A percentile compares a stretch with the other conserved stretches of the same genome.
Evolutionary conservation across 257 asterid genomes (phyloP).

Genomic region (Eustoma russellianum): DNA sequence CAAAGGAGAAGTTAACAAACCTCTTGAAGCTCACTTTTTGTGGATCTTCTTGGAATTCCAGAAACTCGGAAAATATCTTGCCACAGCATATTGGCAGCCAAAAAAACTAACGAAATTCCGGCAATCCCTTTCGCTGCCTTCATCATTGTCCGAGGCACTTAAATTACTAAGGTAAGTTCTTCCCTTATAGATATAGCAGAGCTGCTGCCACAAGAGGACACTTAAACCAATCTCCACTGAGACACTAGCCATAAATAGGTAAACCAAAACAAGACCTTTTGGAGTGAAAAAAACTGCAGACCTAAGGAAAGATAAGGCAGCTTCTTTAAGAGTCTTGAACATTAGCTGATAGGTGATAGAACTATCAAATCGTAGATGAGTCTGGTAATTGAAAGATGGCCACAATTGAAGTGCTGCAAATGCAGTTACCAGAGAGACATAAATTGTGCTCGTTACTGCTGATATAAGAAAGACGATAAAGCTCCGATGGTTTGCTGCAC

Average conservation of each 20-base stretch:
- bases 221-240: slow-evolving; percentile 67
- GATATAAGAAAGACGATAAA: slow-evolving; percentile 77
- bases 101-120: slow-evolving; percentile 60
- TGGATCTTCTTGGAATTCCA: slow-evolving; percentile 68
- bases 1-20: slow-evolving; percentile 15
- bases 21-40: slow-evolving; percentile 36
- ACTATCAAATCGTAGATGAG: slow-evolving; percentile 16
- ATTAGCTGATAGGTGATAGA: slow-evolving; percentile 16
- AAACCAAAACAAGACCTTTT: slow-evolving; percentile 69
- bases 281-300: slow-evolving; percentile 52
- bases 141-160: slow-evolving; percentile 41
- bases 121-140: slow-evolving; percentile 44
- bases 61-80: slow-evolving; percentile 52
- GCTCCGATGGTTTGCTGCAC: slow-evolving; percentile 67
- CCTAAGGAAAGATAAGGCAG: slow-evolving; percentile 39
- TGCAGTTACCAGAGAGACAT: slow-evolving; percentile 43
- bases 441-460: slow-evolving; percentile 50
- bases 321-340: slow-evolving; percentile 34
- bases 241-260: slow-evolving; percentile 65
- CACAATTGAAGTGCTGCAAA: slow-evolving; percentile 43
- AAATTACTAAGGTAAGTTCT: slow-evolving; percentile 76
- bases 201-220: slow-evolving; percentile 88
- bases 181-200: slow-evolving; percentile 68
- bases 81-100: slow-evolving; percentile 39
- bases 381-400: slow-evolving; percentile 36